phyloP scores from a whole-genome alignment of 2,329 filamentous ascomycete species.

The Verticillium dahliae region DNA sequence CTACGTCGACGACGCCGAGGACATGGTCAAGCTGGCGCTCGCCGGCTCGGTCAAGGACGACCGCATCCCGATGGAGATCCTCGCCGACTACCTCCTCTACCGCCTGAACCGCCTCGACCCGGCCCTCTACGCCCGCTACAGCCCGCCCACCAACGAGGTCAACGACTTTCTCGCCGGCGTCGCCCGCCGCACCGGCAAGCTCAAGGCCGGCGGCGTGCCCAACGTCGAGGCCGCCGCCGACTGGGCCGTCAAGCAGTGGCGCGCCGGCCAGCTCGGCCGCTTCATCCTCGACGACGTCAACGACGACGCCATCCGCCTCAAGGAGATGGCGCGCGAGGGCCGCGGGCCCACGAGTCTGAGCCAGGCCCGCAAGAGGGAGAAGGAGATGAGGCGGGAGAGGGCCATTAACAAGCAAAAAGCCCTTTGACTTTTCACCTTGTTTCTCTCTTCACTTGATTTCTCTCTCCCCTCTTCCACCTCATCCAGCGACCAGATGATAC shows the following conservation, averaged over 20 bases:
- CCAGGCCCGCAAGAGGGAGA: conserved; percentile 62
- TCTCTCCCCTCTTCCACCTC: neutral
- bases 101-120: conserved; percentile 67
- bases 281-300: conserved; percentile 76
- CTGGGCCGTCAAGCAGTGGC: conserved; percentile 78
- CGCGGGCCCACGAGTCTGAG: conserved; percentile 50
- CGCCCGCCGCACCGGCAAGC: conserved; percentile 66
- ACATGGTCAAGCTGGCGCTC: conserved; percentile 92
- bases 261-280: conserved; percentile 65
- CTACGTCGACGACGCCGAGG: conserved; percentile 75
- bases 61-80: conserved; percentile 66
- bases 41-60: conserved; percentile 88
- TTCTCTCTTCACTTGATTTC: neutral
- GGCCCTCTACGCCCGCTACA: conserved; percentile 54
- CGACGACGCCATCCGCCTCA: conserved; percentile 45
- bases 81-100: conserved; percentile 88
- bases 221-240: conserved; percentile 68
- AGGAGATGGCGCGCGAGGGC: conserved; percentile 39
- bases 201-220: conserved; percentile 65
- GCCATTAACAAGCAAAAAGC: conserved; percentile 9
- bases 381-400: conserved; percentile 44
- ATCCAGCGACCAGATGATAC: conserved; percentile 1
- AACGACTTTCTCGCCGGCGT: conserved; percentile 63
- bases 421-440: neutral
- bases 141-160: conserved; percentile 78